Evolutionary conservation across 2,329 filamentous ascomycete species (phyloP).

Genomic region (Colletotrichum tabaci): DNA sequence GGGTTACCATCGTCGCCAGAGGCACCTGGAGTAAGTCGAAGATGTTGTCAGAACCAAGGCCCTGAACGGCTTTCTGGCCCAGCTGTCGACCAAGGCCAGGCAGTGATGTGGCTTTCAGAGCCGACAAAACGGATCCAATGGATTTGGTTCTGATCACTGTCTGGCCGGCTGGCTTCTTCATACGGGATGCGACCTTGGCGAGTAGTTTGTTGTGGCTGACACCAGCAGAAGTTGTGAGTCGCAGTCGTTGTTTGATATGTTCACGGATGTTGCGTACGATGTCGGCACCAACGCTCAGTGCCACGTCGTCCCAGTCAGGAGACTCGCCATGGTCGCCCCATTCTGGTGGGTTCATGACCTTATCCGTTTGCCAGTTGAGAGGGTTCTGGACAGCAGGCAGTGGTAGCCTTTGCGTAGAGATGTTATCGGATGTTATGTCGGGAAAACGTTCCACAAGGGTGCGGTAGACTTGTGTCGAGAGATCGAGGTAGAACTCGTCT

Average conservation of each 20-base stretch:
- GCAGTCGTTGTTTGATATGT: not conserved
- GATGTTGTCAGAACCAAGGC: not conserved
- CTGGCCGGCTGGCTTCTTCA: conserved; percentile 2
- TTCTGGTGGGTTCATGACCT: not conserved
- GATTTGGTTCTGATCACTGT: not conserved
- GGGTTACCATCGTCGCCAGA: not conserved
- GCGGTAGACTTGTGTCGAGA: not conserved
- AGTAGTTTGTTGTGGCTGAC: conserved; percentile 2
- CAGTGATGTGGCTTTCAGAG: not conserved
- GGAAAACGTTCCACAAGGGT: not conserved
- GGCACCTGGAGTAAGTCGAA: not conserved
- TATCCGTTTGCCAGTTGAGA: not conserved
- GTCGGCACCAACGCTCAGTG: not conserved
- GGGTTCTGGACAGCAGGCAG: not conserved
- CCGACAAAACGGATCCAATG: not conserved
- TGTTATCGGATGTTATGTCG: not conserved
- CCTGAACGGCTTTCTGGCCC: not conserved
- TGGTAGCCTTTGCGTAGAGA: not conserved
- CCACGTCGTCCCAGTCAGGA: conserved; percentile 1
- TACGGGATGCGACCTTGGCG: conserved; percentile 3
- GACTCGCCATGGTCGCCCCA: too few species aligned
- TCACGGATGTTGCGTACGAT: conserved; percentile 1
- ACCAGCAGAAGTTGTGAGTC: not conserved
- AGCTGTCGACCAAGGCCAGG: not conserved
- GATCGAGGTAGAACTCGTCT: conserved; percentile 1